These are phyloP conservation scores for Psophocarpus tetragonolobus DNA, from an alignment of 306 rosid genomes.

Conservation along the genomic window DNA sequence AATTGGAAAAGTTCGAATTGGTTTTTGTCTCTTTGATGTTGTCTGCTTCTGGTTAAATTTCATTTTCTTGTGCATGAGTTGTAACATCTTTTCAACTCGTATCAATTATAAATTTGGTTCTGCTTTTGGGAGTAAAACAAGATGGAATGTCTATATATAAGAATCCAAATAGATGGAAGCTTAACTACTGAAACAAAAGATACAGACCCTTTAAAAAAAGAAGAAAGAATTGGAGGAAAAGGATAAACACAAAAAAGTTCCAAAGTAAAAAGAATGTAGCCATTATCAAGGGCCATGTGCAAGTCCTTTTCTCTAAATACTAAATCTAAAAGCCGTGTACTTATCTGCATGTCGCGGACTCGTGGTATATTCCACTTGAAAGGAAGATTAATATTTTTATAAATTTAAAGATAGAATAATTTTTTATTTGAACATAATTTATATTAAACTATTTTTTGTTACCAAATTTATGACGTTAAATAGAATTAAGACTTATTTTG, in stretches of 20 bases:
- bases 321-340: conserved; percentile 27
- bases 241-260: not conserved
- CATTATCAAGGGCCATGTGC: conserved; percentile 21
- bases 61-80: not conserved
- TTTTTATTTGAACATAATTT: too few relatives aligned
- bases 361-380: not conserved
- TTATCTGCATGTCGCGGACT: not conserved
- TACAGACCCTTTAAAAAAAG: not conserved
- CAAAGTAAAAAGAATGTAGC: not conserved
- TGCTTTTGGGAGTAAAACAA: not conserved
- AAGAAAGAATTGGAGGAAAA: not conserved
- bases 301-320: conserved; percentile 22
- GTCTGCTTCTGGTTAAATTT: not conserved
- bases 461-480: too few relatives aligned
- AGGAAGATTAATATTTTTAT: not conserved
- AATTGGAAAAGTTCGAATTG: not conserved
- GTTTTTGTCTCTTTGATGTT: not conserved
- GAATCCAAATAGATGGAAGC: not conserved
- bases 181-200: conserved; percentile 7
- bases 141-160: not conserved
- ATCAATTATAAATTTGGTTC: not conserved
- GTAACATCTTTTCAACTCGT: not conserved
- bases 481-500: too few relatives aligned
- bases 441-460: too few relatives aligned
- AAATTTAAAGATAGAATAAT: too few relatives aligned